These are phyloP conservation scores for Penicillium psychrofluorescens DNA, from an alignment of 495 filamentous ascomycete genomes.

Conservation along the genomic window DNA sequence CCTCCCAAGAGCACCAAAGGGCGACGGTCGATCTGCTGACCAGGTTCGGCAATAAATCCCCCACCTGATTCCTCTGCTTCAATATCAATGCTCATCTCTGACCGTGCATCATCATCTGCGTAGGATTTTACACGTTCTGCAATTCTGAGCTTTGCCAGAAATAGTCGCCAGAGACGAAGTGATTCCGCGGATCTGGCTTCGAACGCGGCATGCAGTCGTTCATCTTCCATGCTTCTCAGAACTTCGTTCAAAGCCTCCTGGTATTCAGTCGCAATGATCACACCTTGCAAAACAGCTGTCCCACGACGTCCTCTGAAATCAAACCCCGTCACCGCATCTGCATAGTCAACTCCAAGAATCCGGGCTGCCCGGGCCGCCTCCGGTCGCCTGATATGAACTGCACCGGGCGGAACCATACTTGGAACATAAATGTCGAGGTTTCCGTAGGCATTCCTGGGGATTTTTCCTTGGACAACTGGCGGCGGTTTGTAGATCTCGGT, in stretches of 20 bases:
- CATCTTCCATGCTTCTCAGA: constrained; percentile 54
- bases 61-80: constrained; percentile 17
- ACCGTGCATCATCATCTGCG: constrained; percentile 39
- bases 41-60: constrained; percentile 43
- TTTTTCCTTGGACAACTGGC: constrained; percentile 61
- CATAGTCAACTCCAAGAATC: constrained; percentile 76
- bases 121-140: constrained; percentile 65
- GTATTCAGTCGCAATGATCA: constrained; percentile 65
- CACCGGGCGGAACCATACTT: constrained; percentile 84
- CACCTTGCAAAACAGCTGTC: constrained; percentile 69
- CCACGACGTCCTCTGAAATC: constrained; percentile 74
- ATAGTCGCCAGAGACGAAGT: constrained; percentile 67
- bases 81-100: constrained; percentile 9
- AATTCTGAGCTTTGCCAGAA: constrained; percentile 70
- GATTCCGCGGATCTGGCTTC: constrained; percentile 48
- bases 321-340: constrained; percentile 85
- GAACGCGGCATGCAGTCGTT: constrained; percentile 49
- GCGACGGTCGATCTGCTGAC: constrained; percentile 18
- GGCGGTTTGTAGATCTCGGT: constrained; percentile 70
- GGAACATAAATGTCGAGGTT: constrained; percentile 91
- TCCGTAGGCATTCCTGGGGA: constrained; percentile 81
- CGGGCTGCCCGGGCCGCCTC: constrained; percentile 65
- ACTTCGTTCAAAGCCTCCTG: constrained; percentile 64
- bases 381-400: constrained; percentile 59
- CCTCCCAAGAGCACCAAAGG: constrained; percentile 2